These are phyloP conservation scores for Colletotrichum magnum DNA, from an alignment of 2,329 filamentous ascomycete species.

Conservation along the genomic window DNA sequence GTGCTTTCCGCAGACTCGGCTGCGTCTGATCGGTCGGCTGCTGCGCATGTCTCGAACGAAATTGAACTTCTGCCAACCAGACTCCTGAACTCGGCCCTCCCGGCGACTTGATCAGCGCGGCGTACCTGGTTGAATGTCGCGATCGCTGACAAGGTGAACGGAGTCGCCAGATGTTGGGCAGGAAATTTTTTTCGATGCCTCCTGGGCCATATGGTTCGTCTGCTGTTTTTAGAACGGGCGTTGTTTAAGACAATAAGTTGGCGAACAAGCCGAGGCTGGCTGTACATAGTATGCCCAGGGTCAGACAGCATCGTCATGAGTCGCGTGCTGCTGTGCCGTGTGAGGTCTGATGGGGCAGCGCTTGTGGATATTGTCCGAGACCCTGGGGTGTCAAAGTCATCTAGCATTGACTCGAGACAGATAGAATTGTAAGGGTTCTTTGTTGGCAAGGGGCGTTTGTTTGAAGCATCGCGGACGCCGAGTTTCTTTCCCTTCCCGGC, in stretches of 20 bases:
- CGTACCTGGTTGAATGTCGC: slow-evolving; percentile 12
- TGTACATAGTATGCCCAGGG: background rate
- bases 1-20: background rate
- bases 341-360: slow-evolving; percentile 2
- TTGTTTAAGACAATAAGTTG: slow-evolving; percentile 6
- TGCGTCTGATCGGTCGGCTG: background rate
- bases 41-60: slow-evolving; percentile 10
- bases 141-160: background rate
- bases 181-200: background rate
- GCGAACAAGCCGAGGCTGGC: slow-evolving; percentile 14
- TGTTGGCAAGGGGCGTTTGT: slow-evolving; percentile 13
- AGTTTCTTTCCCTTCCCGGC: slow-evolving; percentile 2
- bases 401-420: slow-evolving; percentile 12
- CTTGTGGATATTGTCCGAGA: slow-evolving; percentile 16
- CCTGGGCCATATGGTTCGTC: slow-evolving; percentile 2
- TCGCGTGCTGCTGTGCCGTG: slow-evolving; percentile 25
- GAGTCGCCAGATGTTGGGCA: slow-evolving; percentile 8
- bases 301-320: slow-evolving; percentile 25
- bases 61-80: slow-evolving; percentile 6
- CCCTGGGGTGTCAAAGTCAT: background rate
- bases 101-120: slow-evolving; percentile 11
- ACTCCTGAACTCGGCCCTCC: slow-evolving; percentile 16
- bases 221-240: slow-evolving; percentile 17
- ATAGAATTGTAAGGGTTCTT: background rate
- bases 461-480: slow-evolving; percentile 24